Conservation (phyloP, 2,329 filamentous ascomycete genomes). For the Neoscytalidium dimidiatum region DNA sequence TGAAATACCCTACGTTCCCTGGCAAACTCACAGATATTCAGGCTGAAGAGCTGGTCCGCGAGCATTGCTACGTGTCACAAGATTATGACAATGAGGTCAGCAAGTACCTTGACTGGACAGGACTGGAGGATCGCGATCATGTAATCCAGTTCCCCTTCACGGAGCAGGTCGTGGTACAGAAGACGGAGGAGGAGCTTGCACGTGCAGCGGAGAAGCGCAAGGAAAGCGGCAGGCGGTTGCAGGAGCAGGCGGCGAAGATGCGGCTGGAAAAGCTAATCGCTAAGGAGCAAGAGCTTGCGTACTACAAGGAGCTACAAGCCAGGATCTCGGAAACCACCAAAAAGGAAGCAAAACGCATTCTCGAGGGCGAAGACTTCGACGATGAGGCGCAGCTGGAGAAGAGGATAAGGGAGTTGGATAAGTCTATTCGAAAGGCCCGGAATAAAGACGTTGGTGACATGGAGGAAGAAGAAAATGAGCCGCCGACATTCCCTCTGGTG, state of each 20-base stretch:
- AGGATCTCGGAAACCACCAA: constrained; percentile 73
- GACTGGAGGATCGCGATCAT: constrained; percentile 83
- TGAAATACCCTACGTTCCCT: constrained; percentile 90
- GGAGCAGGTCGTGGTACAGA: constrained; percentile 86
- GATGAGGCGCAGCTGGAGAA: constrained; percentile 86
- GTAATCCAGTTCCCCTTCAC: constrained; percentile 93
- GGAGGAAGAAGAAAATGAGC: constrained; percentile 74
- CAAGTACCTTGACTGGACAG: constrained; percentile 84
- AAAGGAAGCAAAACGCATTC: constrained; percentile 82
- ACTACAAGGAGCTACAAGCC: constrained; percentile 81
- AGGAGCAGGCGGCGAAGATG: constrained; percentile 98
- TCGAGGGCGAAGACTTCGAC: constrained; percentile 90
- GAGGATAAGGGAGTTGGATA: constrained; percentile 84
- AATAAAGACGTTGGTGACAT: constrained; percentile 90
- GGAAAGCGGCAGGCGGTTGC: constrained; percentile 85
- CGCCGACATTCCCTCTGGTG: constrained; percentile 82
- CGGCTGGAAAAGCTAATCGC: constrained; percentile 90
- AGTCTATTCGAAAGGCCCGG: constrained; percentile 82
- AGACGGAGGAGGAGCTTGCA: constrained; percentile 91
- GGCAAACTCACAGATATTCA: constrained; percentile 85
- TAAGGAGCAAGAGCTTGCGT: constrained; percentile 94
- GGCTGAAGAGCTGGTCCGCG: constrained; percentile 80
- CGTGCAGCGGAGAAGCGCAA: constrained; percentile 90
- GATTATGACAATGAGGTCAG: constrained; percentile 80
- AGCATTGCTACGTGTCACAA: constrained; percentile 86